Evolutionary conservation across 495 filamentous ascomycete genomes (phyloP).

Genomic region (Penicillium goetzii): DNA sequence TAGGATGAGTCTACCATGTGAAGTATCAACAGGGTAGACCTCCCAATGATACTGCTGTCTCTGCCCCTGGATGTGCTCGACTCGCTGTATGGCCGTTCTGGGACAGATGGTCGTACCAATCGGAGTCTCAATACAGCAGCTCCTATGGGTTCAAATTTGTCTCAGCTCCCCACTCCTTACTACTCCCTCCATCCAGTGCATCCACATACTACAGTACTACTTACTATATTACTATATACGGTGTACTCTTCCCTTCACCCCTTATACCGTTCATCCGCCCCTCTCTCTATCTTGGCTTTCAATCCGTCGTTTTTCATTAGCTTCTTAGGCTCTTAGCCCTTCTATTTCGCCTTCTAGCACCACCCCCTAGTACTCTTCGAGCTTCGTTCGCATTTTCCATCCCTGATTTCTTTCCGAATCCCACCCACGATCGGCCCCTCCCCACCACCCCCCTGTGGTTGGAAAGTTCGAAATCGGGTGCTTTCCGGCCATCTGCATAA

Average conservation of each 20-base stretch:
- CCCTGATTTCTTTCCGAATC: constrained; percentile 1
- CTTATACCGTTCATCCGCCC: neutral
- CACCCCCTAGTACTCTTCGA: neutral
- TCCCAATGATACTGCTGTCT: neutral
- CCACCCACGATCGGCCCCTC: constrained; percentile 3
- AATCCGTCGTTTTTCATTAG: constrained; percentile 1
- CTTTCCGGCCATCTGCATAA: neutral
- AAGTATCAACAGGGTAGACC: neutral
- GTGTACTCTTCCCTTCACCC: neutral
- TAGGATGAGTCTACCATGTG: neutral
- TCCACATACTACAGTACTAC: neutral
- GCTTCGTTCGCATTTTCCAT: neutral
- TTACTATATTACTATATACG: neutral
- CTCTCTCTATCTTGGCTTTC: neutral
- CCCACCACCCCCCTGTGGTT: neutral
- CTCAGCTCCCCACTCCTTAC: constrained; percentile 4
- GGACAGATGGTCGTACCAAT: neutral
- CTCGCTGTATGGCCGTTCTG: neutral
- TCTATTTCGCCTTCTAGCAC: constrained; percentile 7
- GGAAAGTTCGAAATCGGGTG: neutral
- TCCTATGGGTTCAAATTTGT: constrained; percentile 4
- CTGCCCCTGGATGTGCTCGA: neutral
- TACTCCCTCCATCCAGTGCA: neutral
- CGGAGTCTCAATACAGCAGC: neutral
- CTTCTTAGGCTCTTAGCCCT: neutral